Conservation (phyloP, 2,329 filamentous ascomycete genomes). For the Talaromyces funiculosus region DNA sequence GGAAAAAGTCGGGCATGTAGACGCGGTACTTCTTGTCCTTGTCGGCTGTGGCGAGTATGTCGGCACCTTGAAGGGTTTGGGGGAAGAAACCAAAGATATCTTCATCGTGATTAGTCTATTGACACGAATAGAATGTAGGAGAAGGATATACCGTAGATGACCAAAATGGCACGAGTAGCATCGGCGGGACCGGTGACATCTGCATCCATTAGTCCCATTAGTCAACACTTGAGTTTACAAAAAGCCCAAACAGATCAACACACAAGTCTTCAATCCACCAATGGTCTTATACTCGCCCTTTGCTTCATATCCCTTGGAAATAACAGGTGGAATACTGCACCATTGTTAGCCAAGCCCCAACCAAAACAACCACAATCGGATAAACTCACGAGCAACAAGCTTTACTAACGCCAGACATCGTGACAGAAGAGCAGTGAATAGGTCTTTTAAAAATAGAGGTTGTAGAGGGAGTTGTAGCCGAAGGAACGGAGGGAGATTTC, state of each 20-base stretch:
- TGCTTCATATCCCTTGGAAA: slow-evolving; percentile 45
- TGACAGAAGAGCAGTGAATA: slow-evolving; percentile 20
- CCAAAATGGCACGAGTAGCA: slow-evolving; percentile 53
- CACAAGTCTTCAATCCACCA: slow-evolving; percentile 58
- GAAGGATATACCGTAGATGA: slow-evolving; percentile 44
- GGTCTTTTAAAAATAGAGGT: background rate
- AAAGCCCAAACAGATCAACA: slow-evolving; percentile 15
- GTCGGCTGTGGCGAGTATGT: slow-evolving; percentile 56
- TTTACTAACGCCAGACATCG: slow-evolving; percentile 40
- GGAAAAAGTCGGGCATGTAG: slow-evolving; percentile 89
- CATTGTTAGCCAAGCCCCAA: slow-evolving; percentile 7
- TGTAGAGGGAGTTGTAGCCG: background rate
- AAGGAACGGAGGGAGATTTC: background rate
- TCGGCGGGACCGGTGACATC: slow-evolving; percentile 53
- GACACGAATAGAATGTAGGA: background rate
- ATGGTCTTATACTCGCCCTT: slow-evolving; percentile 57
- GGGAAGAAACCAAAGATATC: slow-evolving; percentile 62
- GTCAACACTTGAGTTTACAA: background rate
- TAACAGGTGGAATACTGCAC: slow-evolving; percentile 37
- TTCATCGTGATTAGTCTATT: slow-evolving; percentile 15
- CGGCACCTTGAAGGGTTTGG: slow-evolving; percentile 58
- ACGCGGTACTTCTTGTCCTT: slow-evolving; percentile 72
- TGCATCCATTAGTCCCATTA: slow-evolving; percentile 23
- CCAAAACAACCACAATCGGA: background rate
- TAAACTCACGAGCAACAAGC: slow-evolving; percentile 39